Base-by-base conservation (phyloP, 495 filamentous ascomycete species). In the Podospora tetraspora region DNA sequence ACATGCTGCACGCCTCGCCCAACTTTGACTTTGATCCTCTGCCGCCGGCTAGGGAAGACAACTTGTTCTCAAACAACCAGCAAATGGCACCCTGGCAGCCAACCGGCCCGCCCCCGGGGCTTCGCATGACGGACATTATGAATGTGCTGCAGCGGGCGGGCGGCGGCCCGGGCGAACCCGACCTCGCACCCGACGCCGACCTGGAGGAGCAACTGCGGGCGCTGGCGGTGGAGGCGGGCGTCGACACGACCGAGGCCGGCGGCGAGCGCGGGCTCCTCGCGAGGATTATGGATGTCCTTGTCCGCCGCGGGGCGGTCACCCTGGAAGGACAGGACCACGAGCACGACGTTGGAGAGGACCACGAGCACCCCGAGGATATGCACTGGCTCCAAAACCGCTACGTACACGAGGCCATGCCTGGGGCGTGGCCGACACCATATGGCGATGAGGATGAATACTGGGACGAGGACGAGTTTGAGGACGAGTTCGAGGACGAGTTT, bases 1-100 rank as follows among this genome's bases (percentile, higher is more conserved):
- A 74, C 12, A 71, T 87, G 73, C 76, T 91, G 65, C 69, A 82
- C 61, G 59, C 76, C 12, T 21, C 78, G 56, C 80, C 84, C 11
- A 87, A 86, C 23, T 87, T 86, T 37, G 84, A 88, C 37, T 89
- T 88, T 23, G 91, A 94, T 74, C 91, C 90, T 11, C 79, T 93
- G 10, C 88, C 91, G 43, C 91, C 91, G 34, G 30, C 70, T 3
- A 52, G 61, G 24, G 77, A 78, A 0, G 63, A 79, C 23, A 87
- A 86, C 37, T 72, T 82, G 19, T 86, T 83, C 63, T 84, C 79
- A 6, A 78, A 74, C 71, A 70, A 69, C n/a, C 74, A 70, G n/a
- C 79, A 77, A 68, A 66, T 66, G 67, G 66, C 68, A 37, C 79
- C 79, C 13, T 83, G 76, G 76, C 7, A 10, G 8, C 58, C 57